These are phyloP conservation scores for Hemisphaericaspora subhashii DNA, from an alignment of 1,139 yeast species.

Conservation along the genomic window DNA sequence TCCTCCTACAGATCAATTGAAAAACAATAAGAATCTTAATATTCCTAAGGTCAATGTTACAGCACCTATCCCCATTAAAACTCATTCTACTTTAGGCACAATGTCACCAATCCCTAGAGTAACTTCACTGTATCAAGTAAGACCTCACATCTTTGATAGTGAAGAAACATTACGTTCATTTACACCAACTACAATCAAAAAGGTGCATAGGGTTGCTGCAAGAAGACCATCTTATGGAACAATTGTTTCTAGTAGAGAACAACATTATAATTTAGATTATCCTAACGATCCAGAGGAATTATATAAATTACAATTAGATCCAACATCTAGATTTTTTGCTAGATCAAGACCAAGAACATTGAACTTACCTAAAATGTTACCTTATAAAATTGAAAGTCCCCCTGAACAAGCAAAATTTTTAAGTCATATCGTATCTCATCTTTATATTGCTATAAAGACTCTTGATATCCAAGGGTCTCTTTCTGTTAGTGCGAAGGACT, in stretches of 20 bases:
- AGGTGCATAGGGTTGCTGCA: slow-evolving; percentile 16
- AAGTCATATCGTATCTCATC: slow-evolving; percentile 73
- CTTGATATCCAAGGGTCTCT: slow-evolving; percentile 75
- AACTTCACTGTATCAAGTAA: slow-evolving; percentile 15
- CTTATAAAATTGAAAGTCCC: slow-evolving; percentile 72
- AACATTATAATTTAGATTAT: slow-evolving; percentile 57
- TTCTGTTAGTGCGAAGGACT: slow-evolving; percentile 64
- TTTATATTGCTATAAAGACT: slow-evolving; percentile 76
- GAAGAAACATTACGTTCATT: slow-evolving; percentile 19
- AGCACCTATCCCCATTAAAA: slow-evolving; percentile 24
- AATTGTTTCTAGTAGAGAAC: slow-evolving; percentile 40
- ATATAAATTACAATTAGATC: slow-evolving; percentile 42
- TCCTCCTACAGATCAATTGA: slow-evolving; percentile 8
- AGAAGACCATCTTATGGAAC: slow-evolving; percentile 40
- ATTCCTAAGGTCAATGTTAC: slow-evolving; percentile 11
- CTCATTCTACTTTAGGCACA: slow-evolving; percentile 1
- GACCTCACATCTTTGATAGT: slow-evolving; percentile 7
- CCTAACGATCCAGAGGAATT: slow-evolving; percentile 51
- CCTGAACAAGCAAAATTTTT: slow-evolving; percentile 73
- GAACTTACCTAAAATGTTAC: slow-evolving; percentile 62
- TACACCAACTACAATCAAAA: slow-evolving; percentile 27
- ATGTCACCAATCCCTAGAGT: slow-evolving; percentile 12
- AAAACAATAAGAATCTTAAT: slow-evolving; percentile 3
- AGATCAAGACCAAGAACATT: slow-evolving; percentile 54
- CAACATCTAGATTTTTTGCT: slow-evolving; percentile 56